Percentiles rank a stretch among this genome's conserved stretches.
These are phyloP conservation scores for Candida maesae DNA, from an alignment of 805 yeast genomes.

Conservation along the genomic window DNA sequence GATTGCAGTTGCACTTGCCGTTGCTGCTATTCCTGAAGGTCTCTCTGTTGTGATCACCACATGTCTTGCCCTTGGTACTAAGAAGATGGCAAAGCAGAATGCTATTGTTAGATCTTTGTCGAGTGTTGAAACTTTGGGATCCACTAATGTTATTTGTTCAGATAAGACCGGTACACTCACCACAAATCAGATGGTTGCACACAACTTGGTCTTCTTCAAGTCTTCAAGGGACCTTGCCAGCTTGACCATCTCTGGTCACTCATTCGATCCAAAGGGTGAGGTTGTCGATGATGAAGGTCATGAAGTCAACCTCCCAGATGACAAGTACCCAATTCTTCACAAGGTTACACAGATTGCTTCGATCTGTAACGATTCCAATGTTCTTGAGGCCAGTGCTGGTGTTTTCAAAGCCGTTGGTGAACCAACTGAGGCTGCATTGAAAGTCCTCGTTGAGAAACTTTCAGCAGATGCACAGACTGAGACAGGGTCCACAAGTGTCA, in stretches of 20 bases:
- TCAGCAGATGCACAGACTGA: constrained; percentile 28
- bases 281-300: constrained; percentile 24
- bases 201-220: constrained; percentile 31
- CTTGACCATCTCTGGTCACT: constrained; percentile 38
- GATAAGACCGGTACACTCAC: constrained; percentile 49
- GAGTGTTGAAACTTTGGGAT: constrained; percentile 56
- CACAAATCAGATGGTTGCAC: constrained; percentile 45
- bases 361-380: constrained; percentile 37
- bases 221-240: constrained; percentile 26
- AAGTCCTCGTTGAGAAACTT: constrained; percentile 35
- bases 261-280: constrained; percentile 29
- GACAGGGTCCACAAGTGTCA: constrained; percentile 28
- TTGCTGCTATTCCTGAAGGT: constrained; percentile 54
- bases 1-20: constrained; percentile 46
- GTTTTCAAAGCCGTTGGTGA: constrained; percentile 39
- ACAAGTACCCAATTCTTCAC: constrained; percentile 31
- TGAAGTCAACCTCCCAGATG: constrained; percentile 32
- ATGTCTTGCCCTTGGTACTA: constrained; percentile 47
- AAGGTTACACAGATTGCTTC: constrained; percentile 29
- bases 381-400: constrained; percentile 32
- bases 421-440: constrained; percentile 55
- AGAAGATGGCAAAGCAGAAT: constrained; percentile 43
- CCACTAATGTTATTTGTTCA: constrained; percentile 45
- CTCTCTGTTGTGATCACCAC: constrained; percentile 50
- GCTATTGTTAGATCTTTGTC: constrained; percentile 46